Percentiles rank a stretch among this genome's conserved stretches.
phyloP scores from a whole-genome alignment of 257 asterid species.

The Perilla frutescens region DNA sequence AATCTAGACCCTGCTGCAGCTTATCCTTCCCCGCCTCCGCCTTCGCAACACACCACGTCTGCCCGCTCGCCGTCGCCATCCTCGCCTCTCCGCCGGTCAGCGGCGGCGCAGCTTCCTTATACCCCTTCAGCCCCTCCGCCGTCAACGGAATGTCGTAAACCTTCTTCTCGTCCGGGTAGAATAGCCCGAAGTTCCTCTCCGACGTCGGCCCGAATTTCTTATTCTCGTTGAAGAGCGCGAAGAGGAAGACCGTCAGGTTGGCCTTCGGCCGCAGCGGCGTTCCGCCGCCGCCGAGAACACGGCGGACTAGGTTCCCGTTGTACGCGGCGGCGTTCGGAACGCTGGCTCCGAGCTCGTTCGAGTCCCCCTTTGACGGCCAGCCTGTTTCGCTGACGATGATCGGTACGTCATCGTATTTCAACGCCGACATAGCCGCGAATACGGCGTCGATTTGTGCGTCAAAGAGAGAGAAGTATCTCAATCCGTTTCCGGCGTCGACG shows the following conservation, averaged over 20 bases:
- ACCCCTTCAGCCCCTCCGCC: conserved; percentile 52
- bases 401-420: conserved; percentile 66
- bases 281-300: conserved; percentile 81
- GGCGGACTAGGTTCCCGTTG: conserved; percentile 71
- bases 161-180: conserved; percentile 73
- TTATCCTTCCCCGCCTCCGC: conserved; percentile 56
- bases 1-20: conserved; percentile 87
- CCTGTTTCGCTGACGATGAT: conserved; percentile 79
- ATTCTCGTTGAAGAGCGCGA: conserved; percentile 93
- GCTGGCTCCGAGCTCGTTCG: conserved; percentile 75
- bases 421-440: conserved; percentile 74
- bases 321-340: conserved; percentile 83
- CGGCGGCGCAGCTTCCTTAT: conserved; percentile 45
- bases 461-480: conserved; percentile 69
- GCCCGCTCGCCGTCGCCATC: conserved; percentile 56
- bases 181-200: conserved; percentile 88
- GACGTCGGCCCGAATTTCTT: conserved; percentile 81
- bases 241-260: conserved; percentile 66
- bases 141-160: conserved; percentile 82
- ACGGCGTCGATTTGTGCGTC: conserved; percentile 97
- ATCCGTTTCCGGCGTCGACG: conserved; percentile 73
- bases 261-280: conserved; percentile 78
- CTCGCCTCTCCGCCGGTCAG: conserved; percentile 49
- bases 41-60: conserved; percentile 92
- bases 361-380: conserved; percentile 96